These are phyloP conservation scores for Aspergillus tamarii DNA, from an alignment of 2,329 filamentous ascomycete species.

Conservation along the genomic window DNA sequence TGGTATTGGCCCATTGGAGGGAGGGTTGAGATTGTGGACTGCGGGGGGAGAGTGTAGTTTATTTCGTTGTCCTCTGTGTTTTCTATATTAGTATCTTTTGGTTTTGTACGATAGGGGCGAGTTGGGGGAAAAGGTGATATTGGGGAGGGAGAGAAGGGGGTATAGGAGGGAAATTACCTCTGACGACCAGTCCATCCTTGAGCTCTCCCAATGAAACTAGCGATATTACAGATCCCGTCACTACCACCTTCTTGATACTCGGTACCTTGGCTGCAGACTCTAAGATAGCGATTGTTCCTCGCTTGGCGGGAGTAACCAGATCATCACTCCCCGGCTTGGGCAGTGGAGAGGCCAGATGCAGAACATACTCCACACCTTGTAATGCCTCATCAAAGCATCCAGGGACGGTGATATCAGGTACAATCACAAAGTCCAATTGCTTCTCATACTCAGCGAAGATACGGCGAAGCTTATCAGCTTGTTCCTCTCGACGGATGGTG, in stretches of 20 bases:
- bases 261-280: constrained; percentile 6
- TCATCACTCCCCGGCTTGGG: constrained; percentile 10
- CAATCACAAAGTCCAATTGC: constrained; percentile 18
- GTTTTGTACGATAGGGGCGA: no score
- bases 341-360: constrained; percentile 28
- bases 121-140: no score
- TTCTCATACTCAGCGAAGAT: constrained; percentile 12
- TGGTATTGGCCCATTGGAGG: constrained; percentile 14
- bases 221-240: constrained; percentile 7
- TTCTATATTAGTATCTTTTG: background rate
- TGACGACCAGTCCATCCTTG: background rate
- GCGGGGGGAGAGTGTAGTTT: constrained; percentile 14
- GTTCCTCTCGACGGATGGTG: constrained; percentile 19
- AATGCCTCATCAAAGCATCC: constrained; percentile 17
- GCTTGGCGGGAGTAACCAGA: constrained; percentile 10
- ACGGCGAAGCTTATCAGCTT: constrained; percentile 14
- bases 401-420: constrained; percentile 21
- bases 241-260: constrained; percentile 11
- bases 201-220: constrained; percentile 1
- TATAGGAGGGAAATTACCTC: background rate
- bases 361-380: constrained; percentile 20
- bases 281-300: background rate
- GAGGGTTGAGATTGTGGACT: constrained; percentile 9
- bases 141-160: no score
- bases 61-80: constrained; percentile 6